phyloP scores from a whole-genome alignment of 2,329 filamentous ascomycete genomes.

The Epicoccum sorghinum region DNA sequence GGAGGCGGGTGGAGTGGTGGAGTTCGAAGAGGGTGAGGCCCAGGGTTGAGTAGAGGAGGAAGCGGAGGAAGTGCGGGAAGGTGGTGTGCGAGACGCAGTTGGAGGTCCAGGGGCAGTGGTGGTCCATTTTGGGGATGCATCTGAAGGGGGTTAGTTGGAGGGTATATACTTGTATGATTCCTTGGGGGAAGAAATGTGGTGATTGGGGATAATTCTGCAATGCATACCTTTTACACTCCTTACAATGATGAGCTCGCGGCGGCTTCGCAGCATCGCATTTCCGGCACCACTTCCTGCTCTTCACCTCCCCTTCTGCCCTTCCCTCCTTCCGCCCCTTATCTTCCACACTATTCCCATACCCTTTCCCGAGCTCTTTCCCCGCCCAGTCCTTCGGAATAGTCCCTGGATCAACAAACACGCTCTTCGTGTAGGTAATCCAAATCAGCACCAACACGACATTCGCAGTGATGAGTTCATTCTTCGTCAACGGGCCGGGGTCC shows the following conservation, averaged over 20 bases:
- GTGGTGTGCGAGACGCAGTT: conserved; percentile 85
- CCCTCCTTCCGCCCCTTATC: conserved; percentile 1
- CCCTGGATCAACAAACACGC: conserved; percentile 66
- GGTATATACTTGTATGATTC: neutral
- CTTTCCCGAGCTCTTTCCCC: conserved; percentile 12
- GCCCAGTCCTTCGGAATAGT: conserved; percentile 51
- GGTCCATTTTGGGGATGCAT: conserved; percentile 82
- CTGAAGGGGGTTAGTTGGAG: conserved; percentile 37
- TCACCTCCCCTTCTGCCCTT: conserved; percentile 15
- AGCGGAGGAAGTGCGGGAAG: conserved; percentile 82
- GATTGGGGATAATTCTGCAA: neutral
- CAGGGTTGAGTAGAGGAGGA: conserved; percentile 71
- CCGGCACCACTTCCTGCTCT: conserved; percentile 68
- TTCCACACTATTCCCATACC: neutral
- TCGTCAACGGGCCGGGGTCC: conserved; percentile 64
- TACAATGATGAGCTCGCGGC: conserved; percentile 80
- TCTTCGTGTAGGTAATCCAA: conserved; percentile 71
- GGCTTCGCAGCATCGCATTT: conserved; percentile 79
- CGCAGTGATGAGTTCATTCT: conserved; percentile 65
- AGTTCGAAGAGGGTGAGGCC: conserved; percentile 66
- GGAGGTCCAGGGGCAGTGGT: conserved; percentile 84
- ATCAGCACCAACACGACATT: conserved; percentile 69
- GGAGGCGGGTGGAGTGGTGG: conserved; percentile 66
- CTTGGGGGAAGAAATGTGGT: neutral
- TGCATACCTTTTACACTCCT: conserved; percentile 66